These are phyloP conservation scores for Daucus carota DNA, from an alignment of 129 eudicot species.

Conservation along the genomic window DNA sequence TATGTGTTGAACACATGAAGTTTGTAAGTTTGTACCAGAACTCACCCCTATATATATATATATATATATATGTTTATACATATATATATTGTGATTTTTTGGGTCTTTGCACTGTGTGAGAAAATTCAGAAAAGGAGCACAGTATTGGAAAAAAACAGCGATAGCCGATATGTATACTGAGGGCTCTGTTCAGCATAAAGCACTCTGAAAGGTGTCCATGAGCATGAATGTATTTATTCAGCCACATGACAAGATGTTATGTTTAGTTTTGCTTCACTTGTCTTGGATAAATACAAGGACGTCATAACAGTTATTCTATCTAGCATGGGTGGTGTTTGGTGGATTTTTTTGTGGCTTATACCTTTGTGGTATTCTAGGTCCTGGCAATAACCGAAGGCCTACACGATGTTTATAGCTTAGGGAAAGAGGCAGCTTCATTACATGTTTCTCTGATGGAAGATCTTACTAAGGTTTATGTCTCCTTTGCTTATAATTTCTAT, in stretches of 20 bases:
- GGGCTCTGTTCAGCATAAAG: background rate
- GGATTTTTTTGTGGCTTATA: slow-evolving; percentile 10
- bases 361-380: slow-evolving; percentile 36
- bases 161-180: background rate
- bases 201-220: background rate
- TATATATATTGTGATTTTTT: background rate
- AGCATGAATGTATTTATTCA: background rate
- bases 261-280: background rate
- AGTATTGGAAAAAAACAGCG: background rate
- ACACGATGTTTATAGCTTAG: slow-evolving; percentile 84
- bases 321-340: background rate
- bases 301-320: background rate
- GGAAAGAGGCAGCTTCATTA: slow-evolving; percentile 85
- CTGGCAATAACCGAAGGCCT: slow-evolving; percentile 85
- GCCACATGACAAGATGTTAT: background rate
- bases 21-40: too few relatives aligned
- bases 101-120: background rate
- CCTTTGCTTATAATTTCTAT: background rate
- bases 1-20: too few relatives aligned
- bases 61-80: too few relatives aligned
- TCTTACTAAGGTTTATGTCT: slow-evolving; percentile 68
- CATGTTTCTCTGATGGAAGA: slow-evolving; percentile 71
- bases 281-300: background rate
- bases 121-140: background rate
- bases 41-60: too few relatives aligned